Evolutionary conservation across 164 flowering plant species (phyloP), one percentile per base, ranked within the genome.

Genomic region (Magnolia officinalis): DNA sequence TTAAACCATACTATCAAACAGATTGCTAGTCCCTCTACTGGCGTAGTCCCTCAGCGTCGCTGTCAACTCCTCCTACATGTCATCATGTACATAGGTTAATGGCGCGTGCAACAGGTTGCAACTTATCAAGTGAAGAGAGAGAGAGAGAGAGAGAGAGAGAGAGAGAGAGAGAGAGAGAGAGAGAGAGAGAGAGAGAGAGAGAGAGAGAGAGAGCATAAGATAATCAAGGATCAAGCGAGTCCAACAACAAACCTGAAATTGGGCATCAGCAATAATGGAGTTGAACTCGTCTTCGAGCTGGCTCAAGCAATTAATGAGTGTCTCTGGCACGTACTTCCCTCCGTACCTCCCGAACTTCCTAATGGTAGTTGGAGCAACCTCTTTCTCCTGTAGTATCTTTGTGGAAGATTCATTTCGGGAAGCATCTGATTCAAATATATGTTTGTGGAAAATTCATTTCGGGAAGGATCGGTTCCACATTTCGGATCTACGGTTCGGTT

Each of bases 11-110:
- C n/a, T n/a, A n/a, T n/a, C n/a, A n/a, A n/a, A n/a, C n/a, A n/a
- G n/a, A n/a, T n/a, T n/a, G n/a, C n/a, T n/a, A n/a, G 86, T 86
- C 76, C 85, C 90, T 45, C 92, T 69, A n/a, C 92, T 89, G 1
- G 81, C 87, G 61, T 83, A 88, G 80, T 87, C 89, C 72, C 77
- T 86, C n/a, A 80, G 67, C 11, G 52, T 67, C 11, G 52, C 69
- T 13, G 51, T 52, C 26, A 72, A n/a, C 26, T 76, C 81, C 50
- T 19, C 63, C 66, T 78, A n/a, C 68, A 9, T 8, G 18, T 55
- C 61, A 55, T 55, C 61, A 55, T 16, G 13, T 55, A 11, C 61
- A 10, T 55, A 16, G 18, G 18, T 55, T 55, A 16, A 55, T 55
- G 18, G 13, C 13, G 3, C 2, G 61, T 2, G 61, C 18, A 55